Conservation (phyloP, 1,284 basidiomycete genomes). For the Abortiporus biennis region DNA sequence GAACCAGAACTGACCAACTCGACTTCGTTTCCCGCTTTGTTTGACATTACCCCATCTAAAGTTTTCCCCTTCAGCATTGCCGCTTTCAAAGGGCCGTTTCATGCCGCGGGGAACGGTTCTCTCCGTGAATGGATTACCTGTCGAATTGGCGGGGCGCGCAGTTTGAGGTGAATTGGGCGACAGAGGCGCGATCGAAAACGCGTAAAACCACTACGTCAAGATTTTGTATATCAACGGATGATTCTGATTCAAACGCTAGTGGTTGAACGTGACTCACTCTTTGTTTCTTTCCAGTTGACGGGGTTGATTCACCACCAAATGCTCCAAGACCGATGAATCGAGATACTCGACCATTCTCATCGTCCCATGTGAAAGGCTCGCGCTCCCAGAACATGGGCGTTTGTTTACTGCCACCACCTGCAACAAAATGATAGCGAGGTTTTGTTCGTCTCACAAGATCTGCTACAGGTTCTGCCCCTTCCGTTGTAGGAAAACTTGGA, state of each 20-base stretch:
- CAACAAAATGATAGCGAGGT: slow-evolving; percentile 77
- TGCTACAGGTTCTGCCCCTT: slow-evolving; percentile 53
- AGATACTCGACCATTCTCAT: slow-evolving; percentile 60
- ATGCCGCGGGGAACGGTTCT: slow-evolving; percentile 23
- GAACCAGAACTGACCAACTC: slow-evolving; percentile 37
- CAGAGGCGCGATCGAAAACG: slow-evolving; percentile 55
- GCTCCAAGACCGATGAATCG: slow-evolving; percentile 82
- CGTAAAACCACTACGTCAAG: slow-evolving; percentile 74
- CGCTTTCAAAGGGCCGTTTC: slow-evolving; percentile 49
- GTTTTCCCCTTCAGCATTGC: slow-evolving; percentile 42
- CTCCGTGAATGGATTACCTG: slow-evolving; percentile 67
- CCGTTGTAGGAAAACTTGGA: slow-evolving; percentile 35
- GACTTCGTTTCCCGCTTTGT: slow-evolving; percentile 48
- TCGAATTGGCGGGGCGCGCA: slow-evolving; percentile 58
- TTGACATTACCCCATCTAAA: slow-evolving; percentile 62
- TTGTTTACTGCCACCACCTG: slow-evolving; percentile 37
- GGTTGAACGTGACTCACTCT: slow-evolving; percentile 49
- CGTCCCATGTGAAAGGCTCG: slow-evolving; percentile 84
- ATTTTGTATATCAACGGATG: slow-evolving; percentile 4
- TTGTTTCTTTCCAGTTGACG: slow-evolving; percentile 64
- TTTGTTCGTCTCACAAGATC: slow-evolving; percentile 61
- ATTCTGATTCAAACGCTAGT: not conserved
- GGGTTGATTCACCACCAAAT: slow-evolving; percentile 60
- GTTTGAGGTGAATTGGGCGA: slow-evolving; percentile 24
- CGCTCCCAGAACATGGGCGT: slow-evolving; percentile 84